phyloP scores from a whole-genome alignment of 176 grass and related monocot genomes.

The Phragmites australis region DNA sequence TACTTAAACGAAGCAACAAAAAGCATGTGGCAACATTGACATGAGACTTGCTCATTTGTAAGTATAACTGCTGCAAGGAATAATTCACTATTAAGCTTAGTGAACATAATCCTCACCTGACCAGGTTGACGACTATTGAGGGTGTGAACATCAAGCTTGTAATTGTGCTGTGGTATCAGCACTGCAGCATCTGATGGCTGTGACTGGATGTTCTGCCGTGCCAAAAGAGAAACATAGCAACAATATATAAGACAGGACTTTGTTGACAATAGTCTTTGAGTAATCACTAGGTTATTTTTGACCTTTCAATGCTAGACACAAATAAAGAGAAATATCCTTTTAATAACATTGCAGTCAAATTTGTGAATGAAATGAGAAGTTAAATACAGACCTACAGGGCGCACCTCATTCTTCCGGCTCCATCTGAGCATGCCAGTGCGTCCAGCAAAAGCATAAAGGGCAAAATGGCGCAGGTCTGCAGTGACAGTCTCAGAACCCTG shows the following conservation, averaged over 20 bases:
- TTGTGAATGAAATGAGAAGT: slow-evolving; percentile 1
- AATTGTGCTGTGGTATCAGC: slow-evolving; percentile 90
- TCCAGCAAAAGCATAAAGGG: slow-evolving; percentile 95
- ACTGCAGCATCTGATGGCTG: slow-evolving; percentile 69
- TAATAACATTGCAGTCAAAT: not conserved
- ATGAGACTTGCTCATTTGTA: not conserved
- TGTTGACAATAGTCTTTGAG: not conserved
- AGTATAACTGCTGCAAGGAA: not conserved
- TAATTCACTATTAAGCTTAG: slow-evolving; percentile 4
- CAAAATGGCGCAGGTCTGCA: slow-evolving; percentile 86
- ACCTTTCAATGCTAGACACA: slow-evolving; percentile 6
- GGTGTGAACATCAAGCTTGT: slow-evolving; percentile 88
- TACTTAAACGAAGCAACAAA: slow-evolving; percentile 26
- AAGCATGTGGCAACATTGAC: not conserved
- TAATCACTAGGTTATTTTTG: not conserved
- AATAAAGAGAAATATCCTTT: not conserved
- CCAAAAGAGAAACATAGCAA: slow-evolving; percentile 30
- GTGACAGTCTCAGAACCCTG: slow-evolving; percentile 53
- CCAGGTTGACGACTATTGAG: slow-evolving; percentile 84
- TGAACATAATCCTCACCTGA: slow-evolving; percentile 55
- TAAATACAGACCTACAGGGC: not conserved
- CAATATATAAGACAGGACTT: not conserved
- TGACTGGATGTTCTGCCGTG: slow-evolving; percentile 69
- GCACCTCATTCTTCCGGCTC: slow-evolving; percentile 91
- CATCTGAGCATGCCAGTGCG: slow-evolving; percentile 66